Base-by-base conservation (phyloP, 2,329 filamentous ascomycete species). In the Colletotrichum sp. region DNA sequence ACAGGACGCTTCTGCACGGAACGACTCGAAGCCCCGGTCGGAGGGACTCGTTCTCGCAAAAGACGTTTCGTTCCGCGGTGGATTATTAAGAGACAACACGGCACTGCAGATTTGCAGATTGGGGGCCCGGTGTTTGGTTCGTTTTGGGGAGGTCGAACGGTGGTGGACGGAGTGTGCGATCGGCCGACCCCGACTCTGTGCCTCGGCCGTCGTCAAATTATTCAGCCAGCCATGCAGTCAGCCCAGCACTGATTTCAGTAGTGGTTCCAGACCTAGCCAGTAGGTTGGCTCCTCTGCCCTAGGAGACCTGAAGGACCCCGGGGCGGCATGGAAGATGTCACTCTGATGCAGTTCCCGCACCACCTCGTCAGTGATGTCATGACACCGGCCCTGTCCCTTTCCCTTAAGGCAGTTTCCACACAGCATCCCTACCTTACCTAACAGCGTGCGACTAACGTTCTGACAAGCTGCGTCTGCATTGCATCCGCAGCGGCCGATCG, bases 321-420 rank as follows among this genome's bases (percentile, higher is more conserved):
- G 44, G 30, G 61, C 32, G n/a, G 36, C 22, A 69, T 62, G 62
- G 36, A 75, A 75, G 34, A 75, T 72, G 72, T 75, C 72, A 75
- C 72, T 67, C 69, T 75, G 72, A 75, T 75, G 72, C 63, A 27
- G 62, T 72, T 68, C 30, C 73, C 73, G 57, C 69, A 68, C 39
- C 57, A 69, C 39, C 30, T 27, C 12, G 44, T 27, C 55, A 12
- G 73, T 76, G 73, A 76, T 76, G 73, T 76, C 73, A 76, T 76
- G 72, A 68, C 44, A 49, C 63, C 62, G 55, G 49, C 34, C 16
- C 67, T 52, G 55, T 70, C 15, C 59, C 16, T 70, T 59, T n/a
- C 22, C n/a, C 19, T 49, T n/a, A 22, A 9, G 16, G 16, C 36
- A 36, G 44, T 29, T 29, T 29, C 25, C 16, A 29, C 16, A 62